A percentile compares a stretch with the other conserved stretches of the same genome.
These are phyloP conservation scores for Zopfia rhizophila DNA, from an alignment of 2,329 filamentous ascomycete species.

Conservation along the genomic window DNA sequence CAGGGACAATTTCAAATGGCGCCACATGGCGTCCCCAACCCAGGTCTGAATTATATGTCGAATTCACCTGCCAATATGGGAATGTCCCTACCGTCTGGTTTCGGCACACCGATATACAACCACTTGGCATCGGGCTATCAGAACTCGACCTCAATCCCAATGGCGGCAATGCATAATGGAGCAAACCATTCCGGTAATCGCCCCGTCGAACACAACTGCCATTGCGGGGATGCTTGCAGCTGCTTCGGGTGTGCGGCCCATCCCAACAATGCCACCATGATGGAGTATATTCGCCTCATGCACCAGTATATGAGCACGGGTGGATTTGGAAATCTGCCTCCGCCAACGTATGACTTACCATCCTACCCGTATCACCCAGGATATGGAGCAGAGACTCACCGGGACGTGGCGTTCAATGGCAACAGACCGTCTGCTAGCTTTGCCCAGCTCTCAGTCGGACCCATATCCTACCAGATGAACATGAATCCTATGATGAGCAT, in stretches of 20 bases:
- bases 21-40: conserved; percentile 31
- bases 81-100: conserved; percentile 36
- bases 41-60: conserved; percentile 24
- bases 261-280: conserved; percentile 73
- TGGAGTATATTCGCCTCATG: conserved; percentile 60
- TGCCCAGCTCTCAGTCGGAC: conserved; percentile 26
- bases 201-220: conserved; percentile 62
- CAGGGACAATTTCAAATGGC: conserved; percentile 32
- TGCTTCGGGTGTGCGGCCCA: conserved; percentile 76
- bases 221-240: conserved; percentile 72
- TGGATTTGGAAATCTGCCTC: conserved; percentile 40
- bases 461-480: conserved; percentile 34
- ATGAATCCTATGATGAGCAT: conserved; percentile 31
- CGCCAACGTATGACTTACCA: conserved; percentile 48
- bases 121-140: conserved; percentile 43
- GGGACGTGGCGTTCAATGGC: conserved; percentile 25
- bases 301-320: conserved; percentile 48
- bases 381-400: conserved; percentile 36
- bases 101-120: conserved; percentile 47
- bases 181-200: conserved; percentile 45
- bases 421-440: conserved; percentile 29
- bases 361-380: conserved; percentile 46
- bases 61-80: conserved; percentile 6
- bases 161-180: conserved; percentile 32
- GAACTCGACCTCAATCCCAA: conserved; percentile 46